phyloP scores from a whole-genome alignment of 1,139 yeast species.

The Saccharomyces hybrid region DNA sequence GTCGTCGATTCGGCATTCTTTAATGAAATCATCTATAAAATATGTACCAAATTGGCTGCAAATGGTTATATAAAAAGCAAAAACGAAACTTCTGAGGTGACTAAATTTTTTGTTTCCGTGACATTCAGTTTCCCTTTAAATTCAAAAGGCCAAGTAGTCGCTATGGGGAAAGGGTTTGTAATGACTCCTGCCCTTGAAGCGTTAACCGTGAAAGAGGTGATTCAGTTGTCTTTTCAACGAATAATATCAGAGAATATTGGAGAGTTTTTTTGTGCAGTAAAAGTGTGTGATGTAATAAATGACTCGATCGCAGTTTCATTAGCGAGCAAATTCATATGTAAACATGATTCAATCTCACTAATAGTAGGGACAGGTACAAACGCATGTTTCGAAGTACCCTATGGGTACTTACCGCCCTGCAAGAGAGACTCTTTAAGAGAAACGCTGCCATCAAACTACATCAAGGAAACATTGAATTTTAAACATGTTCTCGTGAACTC shows the following conservation, averaged over 20 bases:
- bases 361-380: constrained; percentile 35
- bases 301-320: constrained; percentile 32
- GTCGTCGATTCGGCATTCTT: constrained; percentile 25
- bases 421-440: constrained; percentile 5
- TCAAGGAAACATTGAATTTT: neutral
- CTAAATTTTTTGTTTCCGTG: constrained; percentile 19
- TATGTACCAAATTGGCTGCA: constrained; percentile 6
- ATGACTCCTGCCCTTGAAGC: constrained; percentile 17
- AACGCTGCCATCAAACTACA: neutral
- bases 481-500: constrained; percentile 22
- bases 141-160: constrained; percentile 20
- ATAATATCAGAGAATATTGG: constrained; percentile 1
- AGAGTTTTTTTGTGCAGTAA: constrained; percentile 5
- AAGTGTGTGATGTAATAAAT: constrained; percentile 25
- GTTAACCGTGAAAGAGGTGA: constrained; percentile 13
- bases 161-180: constrained; percentile 34
- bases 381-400: constrained; percentile 27
- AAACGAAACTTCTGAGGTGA: neutral
- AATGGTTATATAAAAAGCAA: neutral
- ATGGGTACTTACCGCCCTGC: constrained; percentile 10
- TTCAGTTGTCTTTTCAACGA: constrained; percentile 15
- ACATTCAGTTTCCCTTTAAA: constrained; percentile 34
- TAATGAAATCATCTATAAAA: constrained; percentile 15
- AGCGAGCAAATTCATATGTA: constrained; percentile 15
- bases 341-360: constrained; percentile 20